A percentile compares a stretch with the other conserved stretches of the same genome.
phyloP scores from a whole-genome alignment of 257 asterid genomes.

The Parsonsia alboflavescens region DNA sequence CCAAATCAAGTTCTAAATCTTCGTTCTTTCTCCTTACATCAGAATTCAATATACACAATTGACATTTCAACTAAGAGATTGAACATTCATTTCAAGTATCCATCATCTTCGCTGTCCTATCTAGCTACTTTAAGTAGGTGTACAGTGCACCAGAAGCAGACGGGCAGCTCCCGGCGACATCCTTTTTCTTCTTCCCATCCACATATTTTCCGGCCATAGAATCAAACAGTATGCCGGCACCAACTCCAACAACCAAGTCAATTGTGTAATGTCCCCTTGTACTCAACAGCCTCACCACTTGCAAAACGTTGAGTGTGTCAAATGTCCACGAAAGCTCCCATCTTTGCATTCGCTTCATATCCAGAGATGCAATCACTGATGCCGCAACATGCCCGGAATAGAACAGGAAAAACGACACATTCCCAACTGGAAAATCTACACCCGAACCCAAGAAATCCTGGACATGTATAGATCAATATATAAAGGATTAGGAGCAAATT shows the following conservation, averaged over 20 bases:
- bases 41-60: neutral
- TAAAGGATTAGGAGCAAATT: too few relatives aligned
- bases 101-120: too few relatives aligned
- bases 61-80: neutral
- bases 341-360: conserved; percentile 79
- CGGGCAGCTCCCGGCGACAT: neutral
- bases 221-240: conserved; percentile 81
- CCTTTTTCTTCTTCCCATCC: conserved; percentile 38
- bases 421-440: conserved; percentile 92
- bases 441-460: conserved; percentile 94
- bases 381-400: conserved; percentile 94
- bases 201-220: conserved; percentile 66
- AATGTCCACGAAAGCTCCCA: conserved; percentile 61
- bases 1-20: too few relatives aligned
- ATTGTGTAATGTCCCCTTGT: conserved; percentile 96
- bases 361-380: conserved; percentile 79
- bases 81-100: too few relatives aligned
- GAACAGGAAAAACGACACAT: conserved; percentile 83
- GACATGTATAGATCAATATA: neutral
- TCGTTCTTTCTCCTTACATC: too few relatives aligned
- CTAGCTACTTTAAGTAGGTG: neutral
- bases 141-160: conserved; percentile 5
- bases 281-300: conserved; percentile 63
- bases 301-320: conserved; percentile 65
- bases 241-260: conserved; percentile 76